Percentiles rank a stretch among this genome's conserved stretches.
phyloP scores from a whole-genome alignment of 2,329 filamentous ascomycete genomes.

The Trichophyton equinum region DNA sequence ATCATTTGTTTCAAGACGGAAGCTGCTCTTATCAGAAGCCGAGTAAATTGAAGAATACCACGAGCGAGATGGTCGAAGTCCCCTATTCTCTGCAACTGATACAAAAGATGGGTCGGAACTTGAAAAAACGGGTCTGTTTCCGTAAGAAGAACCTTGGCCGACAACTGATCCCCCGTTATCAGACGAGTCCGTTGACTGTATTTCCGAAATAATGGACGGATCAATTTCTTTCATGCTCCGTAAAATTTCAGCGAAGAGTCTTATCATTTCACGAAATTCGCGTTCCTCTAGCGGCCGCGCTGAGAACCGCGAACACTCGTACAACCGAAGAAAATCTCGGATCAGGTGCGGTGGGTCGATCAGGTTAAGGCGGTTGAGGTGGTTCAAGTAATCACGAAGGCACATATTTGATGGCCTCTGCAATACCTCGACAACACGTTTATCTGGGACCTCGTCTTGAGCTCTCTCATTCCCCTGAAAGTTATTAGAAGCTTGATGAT shows the following conservation, averaged over 20 bases:
- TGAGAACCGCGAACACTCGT: slow-evolving; percentile 79
- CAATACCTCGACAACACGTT: slow-evolving; percentile 56
- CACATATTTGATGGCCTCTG: slow-evolving; percentile 59
- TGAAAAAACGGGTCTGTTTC: neutral
- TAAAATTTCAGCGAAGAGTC: slow-evolving; percentile 67
- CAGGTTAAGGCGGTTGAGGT: slow-evolving; percentile 56
- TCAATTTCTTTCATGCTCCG: slow-evolving; percentile 59
- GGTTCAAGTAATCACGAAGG: slow-evolving; percentile 63
- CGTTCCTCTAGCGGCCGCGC: slow-evolving; percentile 52
- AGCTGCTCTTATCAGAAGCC: slow-evolving; percentile 9
- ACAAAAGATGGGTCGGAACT: slow-evolving; percentile 6
- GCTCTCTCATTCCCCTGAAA: neutral
- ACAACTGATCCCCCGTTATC: neutral
- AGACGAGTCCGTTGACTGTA: slow-evolving; percentile 11
- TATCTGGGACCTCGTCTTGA: slow-evolving; percentile 38
- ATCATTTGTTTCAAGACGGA: slow-evolving; percentile 16
- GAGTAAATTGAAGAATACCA: neutral
- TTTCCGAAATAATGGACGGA: slow-evolving; percentile 38
- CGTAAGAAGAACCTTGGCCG: neutral
- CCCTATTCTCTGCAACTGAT: slow-evolving; percentile 4
- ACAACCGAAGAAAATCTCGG: slow-evolving; percentile 55
- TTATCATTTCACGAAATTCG: slow-evolving; percentile 69
- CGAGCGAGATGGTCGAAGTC: neutral
- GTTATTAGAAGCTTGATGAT: slow-evolving; percentile 20
- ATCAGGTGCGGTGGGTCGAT: slow-evolving; percentile 40